Base-by-base conservation (phyloP, 345 rosid species). In the Ceriops tagal region DNA sequence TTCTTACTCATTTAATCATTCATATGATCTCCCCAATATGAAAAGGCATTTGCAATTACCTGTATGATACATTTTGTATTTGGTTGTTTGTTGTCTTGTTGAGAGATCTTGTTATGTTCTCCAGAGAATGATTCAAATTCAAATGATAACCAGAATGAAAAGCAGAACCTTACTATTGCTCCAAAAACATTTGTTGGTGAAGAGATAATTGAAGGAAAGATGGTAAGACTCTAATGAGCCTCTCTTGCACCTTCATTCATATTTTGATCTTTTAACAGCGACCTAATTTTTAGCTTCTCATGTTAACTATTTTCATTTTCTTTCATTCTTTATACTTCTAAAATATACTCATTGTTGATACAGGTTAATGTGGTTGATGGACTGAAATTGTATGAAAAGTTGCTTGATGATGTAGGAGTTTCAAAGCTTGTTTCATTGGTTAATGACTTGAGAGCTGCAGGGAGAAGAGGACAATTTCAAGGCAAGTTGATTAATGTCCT, bases 311-410 rank as follows among this genome's bases (percentile, higher is more conserved):
- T 61, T 65, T 63, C 39, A 72, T 28, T 13, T 68, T 43, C 28
- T 28, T 34, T 67, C 30, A 28, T 39, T 20, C n/a, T 56, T 31
- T 57, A 22, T 75, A n/a, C 71, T 66, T 61, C 60, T 76, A 46
- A 73, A 10, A 61, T 52, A 34, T 27, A 31, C 22, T 28, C 7
- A 64, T 61, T 51, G 69, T 57, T 58, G 58, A 71, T 62, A 61
- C 73, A 95, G 99, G 93, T 95, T 57, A 92, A 95, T 73, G 93
- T 88, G 68, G 99, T 87, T 46, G 99, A 95, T 71, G 99, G 98
- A 79, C 75, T 95, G 71, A 85, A 89, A 82, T 65, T 90, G 67
- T 89, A 89, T 49, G 99, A 86, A 46, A 76, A 80, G 52, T 77
- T 89, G 70, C 64, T 83, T 67, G 89, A 83, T 46, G 78, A 83